Conservation (phyloP, 2,329 filamentous ascomycete species). For the Exophiala viscosa region DNA sequence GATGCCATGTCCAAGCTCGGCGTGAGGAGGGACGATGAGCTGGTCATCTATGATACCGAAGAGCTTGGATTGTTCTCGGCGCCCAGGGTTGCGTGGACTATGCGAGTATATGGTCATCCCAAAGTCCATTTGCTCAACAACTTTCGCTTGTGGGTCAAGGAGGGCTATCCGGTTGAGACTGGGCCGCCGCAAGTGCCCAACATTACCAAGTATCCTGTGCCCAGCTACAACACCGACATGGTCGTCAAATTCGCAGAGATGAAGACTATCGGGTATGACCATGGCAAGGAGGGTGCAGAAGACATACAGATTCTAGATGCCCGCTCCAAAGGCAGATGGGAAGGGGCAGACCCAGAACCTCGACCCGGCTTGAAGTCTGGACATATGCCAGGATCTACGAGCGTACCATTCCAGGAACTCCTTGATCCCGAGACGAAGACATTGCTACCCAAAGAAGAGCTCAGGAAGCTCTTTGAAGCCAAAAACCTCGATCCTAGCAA, state of each 20-base stretch:
- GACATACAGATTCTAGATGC: conserved; percentile 88
- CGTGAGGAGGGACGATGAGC: conserved; percentile 78
- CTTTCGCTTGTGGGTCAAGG: conserved; percentile 86
- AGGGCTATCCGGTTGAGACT: conserved; percentile 77
- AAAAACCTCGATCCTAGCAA: conserved; percentile 74
- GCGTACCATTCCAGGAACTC: conserved; percentile 72
- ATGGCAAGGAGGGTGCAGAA: conserved; percentile 77
- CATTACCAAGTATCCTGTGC: conserved; percentile 44
- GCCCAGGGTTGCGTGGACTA: conserved; percentile 88
- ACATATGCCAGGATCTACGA: conserved; percentile 85
- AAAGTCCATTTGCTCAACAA: conserved; percentile 92
- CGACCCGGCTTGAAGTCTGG: conserved; percentile 80
- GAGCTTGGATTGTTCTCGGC: conserved; percentile 93
- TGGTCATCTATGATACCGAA: conserved; percentile 91
- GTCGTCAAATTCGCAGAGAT: conserved; percentile 82
- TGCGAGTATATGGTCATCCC: conserved; percentile 82
- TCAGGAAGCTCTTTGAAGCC: conserved; percentile 71
- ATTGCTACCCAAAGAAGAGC: conserved; percentile 66
- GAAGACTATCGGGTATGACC: conserved; percentile 68
- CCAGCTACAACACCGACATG: conserved; percentile 59
- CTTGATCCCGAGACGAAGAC: conserved; percentile 81
- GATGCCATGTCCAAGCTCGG: conserved; percentile 85
- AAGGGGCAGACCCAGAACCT: conserved; percentile 79
- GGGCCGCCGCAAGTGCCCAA: conserved; percentile 48
- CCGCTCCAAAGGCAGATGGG: conserved; percentile 72